Percentiles rank a stretch among this genome's conserved stretches.
Conservation (phyloP, 352 stramenopile species). For the Phytophthora macrochlamydospora region DNA sequence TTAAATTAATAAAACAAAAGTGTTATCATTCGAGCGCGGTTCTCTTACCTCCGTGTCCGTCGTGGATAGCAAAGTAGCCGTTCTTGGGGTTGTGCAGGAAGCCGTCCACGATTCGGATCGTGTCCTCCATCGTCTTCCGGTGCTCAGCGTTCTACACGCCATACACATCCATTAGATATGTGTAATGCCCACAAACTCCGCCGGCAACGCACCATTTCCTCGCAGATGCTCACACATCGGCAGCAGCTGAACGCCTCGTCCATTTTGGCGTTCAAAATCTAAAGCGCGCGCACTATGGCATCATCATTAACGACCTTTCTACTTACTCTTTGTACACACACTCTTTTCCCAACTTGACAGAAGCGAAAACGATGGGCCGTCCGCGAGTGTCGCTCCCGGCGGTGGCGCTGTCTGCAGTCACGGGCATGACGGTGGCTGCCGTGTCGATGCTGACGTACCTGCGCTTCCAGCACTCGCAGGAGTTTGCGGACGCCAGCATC, state of each 20-base stretch:
- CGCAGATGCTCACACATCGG: conserved; percentile 67
- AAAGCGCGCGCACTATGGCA: conserved; percentile 4
- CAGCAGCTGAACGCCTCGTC: conserved; percentile 57
- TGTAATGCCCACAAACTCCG: not conserved
- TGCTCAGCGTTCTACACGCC: conserved; percentile 63
- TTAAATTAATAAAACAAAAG: not conserved
- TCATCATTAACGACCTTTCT: not conserved
- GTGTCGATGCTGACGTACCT: conserved; percentile 85
- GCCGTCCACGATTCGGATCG: conserved; percentile 71
- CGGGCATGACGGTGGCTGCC: conserved; percentile 81
- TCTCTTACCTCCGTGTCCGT: conserved; percentile 71
- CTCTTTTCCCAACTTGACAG: not conserved
- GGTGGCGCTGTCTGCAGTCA: conserved; percentile 73
- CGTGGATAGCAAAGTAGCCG: conserved; percentile 82
- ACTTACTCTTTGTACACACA: not conserved
- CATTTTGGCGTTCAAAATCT: conserved; percentile 11
- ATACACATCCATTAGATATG: not conserved
- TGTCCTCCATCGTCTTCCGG: conserved; percentile 87
- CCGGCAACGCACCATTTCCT: conserved; percentile 66
- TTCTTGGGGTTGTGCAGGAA: conserved; percentile 57
- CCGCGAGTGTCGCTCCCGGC: conserved; percentile 56
- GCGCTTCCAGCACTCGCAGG: conserved; percentile 81
- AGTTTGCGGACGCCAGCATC: conserved; percentile 83
- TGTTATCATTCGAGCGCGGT: not conserved
- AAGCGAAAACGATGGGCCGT: conserved; percentile 25